phyloP scores from a whole-genome alignment of 1,284 basidiomycete species.

The Macrocystidia cucumis region DNA sequence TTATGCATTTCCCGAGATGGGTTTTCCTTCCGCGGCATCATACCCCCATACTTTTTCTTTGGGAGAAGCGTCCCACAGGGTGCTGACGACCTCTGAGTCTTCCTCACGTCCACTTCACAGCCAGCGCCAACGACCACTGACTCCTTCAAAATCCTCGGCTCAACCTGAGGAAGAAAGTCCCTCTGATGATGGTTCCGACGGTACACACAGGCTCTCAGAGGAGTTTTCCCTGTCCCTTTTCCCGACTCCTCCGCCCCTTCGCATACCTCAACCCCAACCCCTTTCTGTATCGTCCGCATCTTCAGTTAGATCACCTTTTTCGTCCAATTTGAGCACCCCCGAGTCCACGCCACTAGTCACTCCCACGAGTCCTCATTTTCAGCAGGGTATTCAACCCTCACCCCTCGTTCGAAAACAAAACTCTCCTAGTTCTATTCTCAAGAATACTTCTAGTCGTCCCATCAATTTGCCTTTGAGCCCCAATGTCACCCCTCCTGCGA shows the following conservation, averaged over 20 bases:
- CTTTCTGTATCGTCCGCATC: conserved; percentile 23
- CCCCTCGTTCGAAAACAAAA: conserved; percentile 16
- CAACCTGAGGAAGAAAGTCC: conserved; percentile 1
- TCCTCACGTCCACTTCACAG: no score
- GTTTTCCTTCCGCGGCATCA: no score
- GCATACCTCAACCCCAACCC: conserved; percentile 29
- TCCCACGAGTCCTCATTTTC: conserved; percentile 24
- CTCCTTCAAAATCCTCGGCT: no score
- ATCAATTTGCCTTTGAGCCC: conserved; percentile 16
- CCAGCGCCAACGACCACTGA: no score
- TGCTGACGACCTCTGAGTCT: no score
- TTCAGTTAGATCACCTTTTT: conserved; percentile 24
- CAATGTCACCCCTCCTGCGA: conserved; percentile 19
- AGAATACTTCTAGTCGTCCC: conserved; percentile 16
- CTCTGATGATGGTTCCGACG: no score
- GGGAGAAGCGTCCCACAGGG: no score
- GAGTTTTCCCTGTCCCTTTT: conserved; percentile 29
- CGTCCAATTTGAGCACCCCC: conserved; percentile 17
- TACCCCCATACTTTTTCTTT: no score
- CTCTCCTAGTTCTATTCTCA: conserved; percentile 19
- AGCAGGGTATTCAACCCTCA: conserved; percentile 10
- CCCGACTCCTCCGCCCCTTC: conserved; percentile 32
- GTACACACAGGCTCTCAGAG: no score
- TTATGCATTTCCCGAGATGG: no score
- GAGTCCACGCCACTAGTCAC: conserved; percentile 34